Conservation (phyloP, 805 yeast species). For the Kodamaea restingae region DNA sequence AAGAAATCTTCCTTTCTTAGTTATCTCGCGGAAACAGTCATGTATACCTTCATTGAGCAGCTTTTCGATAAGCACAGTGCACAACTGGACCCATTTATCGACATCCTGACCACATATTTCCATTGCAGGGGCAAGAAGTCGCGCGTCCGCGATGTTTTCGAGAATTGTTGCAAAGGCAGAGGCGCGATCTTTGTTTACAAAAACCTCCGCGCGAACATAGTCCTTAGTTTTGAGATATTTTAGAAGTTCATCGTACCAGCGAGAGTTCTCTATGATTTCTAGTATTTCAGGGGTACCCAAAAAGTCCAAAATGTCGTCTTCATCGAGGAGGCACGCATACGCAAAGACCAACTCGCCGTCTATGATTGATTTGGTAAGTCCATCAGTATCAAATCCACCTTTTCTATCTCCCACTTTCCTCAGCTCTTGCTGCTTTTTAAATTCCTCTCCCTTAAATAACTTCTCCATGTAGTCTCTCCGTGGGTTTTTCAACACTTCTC, state of each 20-base stretch:
- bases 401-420: no score
- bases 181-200: slow-evolving; percentile 10
- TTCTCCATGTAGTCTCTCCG: slow-evolving; percentile 5
- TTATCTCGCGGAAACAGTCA: slow-evolving; percentile 27
- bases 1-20: slow-evolving; percentile 33
- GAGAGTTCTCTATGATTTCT: slow-evolving; percentile 11
- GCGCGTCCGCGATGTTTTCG: slow-evolving; percentile 1
- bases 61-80: slow-evolving; percentile 8
- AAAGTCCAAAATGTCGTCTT: slow-evolving; percentile 21
- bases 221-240: slow-evolving; percentile 5
- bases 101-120: slow-evolving; percentile 19
- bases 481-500: slow-evolving; percentile 23
- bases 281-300: slow-evolving; percentile 11
- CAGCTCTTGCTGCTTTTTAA: no score
- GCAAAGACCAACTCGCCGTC: not conserved
- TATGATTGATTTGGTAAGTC: not conserved
- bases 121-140: slow-evolving; percentile 23
- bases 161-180: not conserved
- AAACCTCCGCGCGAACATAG: slow-evolving; percentile 13
- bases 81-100: slow-evolving; percentile 4
- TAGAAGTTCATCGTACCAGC: slow-evolving; percentile 2
- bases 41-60: slow-evolving; percentile 28
- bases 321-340: not conserved
- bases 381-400: not conserved
- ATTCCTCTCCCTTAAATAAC: not conserved